Conservation (phyloP, 108 stramenopile genomes). For the Cyclostephanos tholiformis region DNA sequence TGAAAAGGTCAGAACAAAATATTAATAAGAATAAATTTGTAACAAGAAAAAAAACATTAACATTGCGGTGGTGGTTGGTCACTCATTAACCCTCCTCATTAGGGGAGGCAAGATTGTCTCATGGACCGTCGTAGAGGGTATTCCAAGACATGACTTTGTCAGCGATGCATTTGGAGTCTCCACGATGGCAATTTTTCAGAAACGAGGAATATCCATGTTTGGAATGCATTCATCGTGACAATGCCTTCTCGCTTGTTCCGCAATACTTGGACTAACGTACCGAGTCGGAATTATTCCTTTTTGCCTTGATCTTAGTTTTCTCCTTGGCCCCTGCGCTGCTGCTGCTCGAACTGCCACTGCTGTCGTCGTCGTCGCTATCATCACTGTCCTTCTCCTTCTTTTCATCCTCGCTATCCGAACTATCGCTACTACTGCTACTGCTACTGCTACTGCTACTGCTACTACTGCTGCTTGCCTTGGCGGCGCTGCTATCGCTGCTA, state of each 20-base stretch:
- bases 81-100: conserved; percentile 43
- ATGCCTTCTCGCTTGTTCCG: too few relatives aligned
- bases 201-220: conserved; percentile 98
- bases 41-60: conserved; percentile 19
- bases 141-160: conserved; percentile 78
- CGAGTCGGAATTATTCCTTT: conserved; percentile 44
- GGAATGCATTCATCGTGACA: conserved; percentile 45
- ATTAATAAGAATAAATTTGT: too few relatives aligned
- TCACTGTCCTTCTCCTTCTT: conserved; percentile 48
- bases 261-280: conserved; percentile 30
- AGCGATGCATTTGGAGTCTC: conserved; percentile 59
- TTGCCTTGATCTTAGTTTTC: conserved; percentile 29
- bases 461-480: conserved; percentile 27
- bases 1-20: conserved; percentile 10
- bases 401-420: conserved; percentile 45
- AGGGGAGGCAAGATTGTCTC: conserved; percentile 80
- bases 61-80: conserved; percentile 3
- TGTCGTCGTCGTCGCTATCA: conserved; percentile 11
- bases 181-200: conserved; percentile 72
- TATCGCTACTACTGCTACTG: too few relatives aligned
- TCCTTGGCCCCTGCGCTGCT: conserved; percentile 44
- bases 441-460: too few relatives aligned
- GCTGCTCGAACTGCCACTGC: conserved; percentile 41
- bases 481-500: conserved; percentile 26
- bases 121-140: conserved; percentile 44